A percentile compares a stretch with the other conserved stretches of the same genome.
These are phyloP conservation scores for Baudoinia panamericana DNA, from an alignment of 495 filamentous ascomycete genomes.

Conservation along the genomic window DNA sequence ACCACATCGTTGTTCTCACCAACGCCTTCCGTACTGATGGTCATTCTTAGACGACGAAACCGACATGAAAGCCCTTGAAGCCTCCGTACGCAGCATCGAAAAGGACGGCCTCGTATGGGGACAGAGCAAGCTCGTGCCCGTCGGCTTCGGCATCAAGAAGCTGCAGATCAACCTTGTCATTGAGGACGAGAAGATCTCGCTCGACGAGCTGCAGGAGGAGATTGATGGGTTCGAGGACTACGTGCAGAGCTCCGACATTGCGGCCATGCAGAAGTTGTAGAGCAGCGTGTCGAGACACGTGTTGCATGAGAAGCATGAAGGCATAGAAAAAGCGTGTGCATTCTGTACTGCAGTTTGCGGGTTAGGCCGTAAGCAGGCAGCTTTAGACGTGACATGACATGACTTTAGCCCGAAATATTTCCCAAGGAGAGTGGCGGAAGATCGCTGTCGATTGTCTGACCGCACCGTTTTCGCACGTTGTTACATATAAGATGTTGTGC, in stretches of 20 bases:
- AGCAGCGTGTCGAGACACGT: background rate
- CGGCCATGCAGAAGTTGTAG: conserved; percentile 88
- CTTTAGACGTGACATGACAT: no score
- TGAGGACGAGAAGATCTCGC: conserved; percentile 91
- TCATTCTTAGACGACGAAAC: conserved; percentile 70
- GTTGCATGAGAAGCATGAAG: conserved; percentile 3
- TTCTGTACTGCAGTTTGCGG: no score
- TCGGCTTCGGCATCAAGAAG: conserved; percentile 98
- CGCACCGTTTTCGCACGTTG: no score
- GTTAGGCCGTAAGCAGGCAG: no score
- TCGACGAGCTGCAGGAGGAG: conserved; percentile 72
- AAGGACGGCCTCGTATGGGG: conserved; percentile 95
- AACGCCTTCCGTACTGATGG: conserved; percentile 1
- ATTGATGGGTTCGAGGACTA: conserved; percentile 89
- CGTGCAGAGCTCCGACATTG: conserved; percentile 89
- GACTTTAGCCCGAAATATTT: no score
- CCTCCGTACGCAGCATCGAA: conserved; percentile 70
- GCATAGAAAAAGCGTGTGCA: no score
- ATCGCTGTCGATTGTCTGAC: no score
- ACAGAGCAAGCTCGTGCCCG: conserved; percentile 73
- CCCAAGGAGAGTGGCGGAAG: no score
- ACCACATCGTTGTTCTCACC: background rate
- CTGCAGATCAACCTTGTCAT: conserved; percentile 96
- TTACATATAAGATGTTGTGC: no score
- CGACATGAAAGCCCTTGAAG: conserved; percentile 69